Percentiles rank a stretch among this genome's conserved stretches.
phyloP scores from a whole-genome alignment of 495 filamentous ascomycete species.

The Xylaria venustula region DNA sequence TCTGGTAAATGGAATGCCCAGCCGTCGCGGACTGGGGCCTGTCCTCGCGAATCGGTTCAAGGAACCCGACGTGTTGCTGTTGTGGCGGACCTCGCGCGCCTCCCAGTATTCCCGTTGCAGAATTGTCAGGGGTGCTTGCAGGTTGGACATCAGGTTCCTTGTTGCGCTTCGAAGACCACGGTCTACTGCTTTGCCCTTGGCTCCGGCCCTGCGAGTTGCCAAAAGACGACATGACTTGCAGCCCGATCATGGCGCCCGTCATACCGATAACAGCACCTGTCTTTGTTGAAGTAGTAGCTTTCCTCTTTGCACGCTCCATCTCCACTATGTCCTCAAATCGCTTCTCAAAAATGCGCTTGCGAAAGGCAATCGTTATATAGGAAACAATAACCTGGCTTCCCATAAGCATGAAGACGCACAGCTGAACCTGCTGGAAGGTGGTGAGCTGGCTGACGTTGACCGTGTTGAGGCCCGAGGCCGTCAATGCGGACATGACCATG shows the following conservation, averaged over 20 bases:
- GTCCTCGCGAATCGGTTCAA: conserved; percentile 24
- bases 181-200: conserved; percentile 13
- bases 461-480: conserved; percentile 66
- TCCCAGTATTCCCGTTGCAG: neutral
- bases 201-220: conserved; percentile 13
- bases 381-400: conserved; percentile 61
- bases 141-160: conserved; percentile 10
- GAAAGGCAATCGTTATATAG: conserved; percentile 53
- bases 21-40: conserved; percentile 16
- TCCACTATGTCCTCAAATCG: conserved; percentile 55
- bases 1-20: conserved; percentile 28
- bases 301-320: conserved; percentile 33
- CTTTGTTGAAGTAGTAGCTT: conserved; percentile 13
- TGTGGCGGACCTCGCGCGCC: neutral
- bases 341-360: conserved; percentile 62
- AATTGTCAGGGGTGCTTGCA: neutral
- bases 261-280: conserved; percentile 24
- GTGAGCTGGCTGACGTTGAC: conserved; percentile 60
- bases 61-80: conserved; percentile 25
- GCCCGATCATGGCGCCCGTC: conserved; percentile 28
- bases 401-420: conserved; percentile 64
- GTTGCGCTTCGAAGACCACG: conserved; percentile 1
- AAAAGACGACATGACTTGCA: conserved; percentile 28
- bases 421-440: conserved; percentile 65
- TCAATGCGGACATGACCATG: conserved; percentile 69